Evolutionary conservation across 192 early-diverging fungal species (phyloP), one percentile per base, ranked within the genome.

Genomic region (Funneliformis geosporum): DNA sequence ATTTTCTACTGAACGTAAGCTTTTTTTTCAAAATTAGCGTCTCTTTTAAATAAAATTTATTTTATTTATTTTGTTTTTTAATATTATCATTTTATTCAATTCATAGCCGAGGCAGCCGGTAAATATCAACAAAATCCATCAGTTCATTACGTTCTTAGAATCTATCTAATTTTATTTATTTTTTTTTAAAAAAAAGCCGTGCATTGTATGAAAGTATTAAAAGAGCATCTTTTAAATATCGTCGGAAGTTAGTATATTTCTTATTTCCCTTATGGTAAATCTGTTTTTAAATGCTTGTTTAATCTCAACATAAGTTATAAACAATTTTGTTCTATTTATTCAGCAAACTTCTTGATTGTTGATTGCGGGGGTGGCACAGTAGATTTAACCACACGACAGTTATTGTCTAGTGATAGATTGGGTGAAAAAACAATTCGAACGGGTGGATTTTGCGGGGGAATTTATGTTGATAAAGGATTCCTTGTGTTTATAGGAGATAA

Each of bases 301-400:
- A 33, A 33, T 33, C 33, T 33, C 33, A 2, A 33, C 16, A 16
- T 2, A 50, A 55, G 21, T 4, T 50, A 55, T 55, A 16, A 55
- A 55, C 16, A 7, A 6, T 21, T 38, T 9, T 50, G 4, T 2
- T 16, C 8, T 75, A 38, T 60, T 59, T 75, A 1, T 12, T 33
- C 33, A 76, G 75, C 60, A 9, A 44, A 33, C 23, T 80, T 78
- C 40, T 42, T 80, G 27, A 59, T 80, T 39, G 66, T 69, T n/a
- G 80, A 81, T 42, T 74, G 73, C 38, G 80, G 80, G 38, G 80
- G 80, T 25, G 80, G 80, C 12, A 78, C 80, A 28, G 80, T 81
- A 8, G 80, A 81, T 39, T 50, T 85, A 79, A 85, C 82, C 27
- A 76, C 60, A 14, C 61, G 76, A 25, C 18, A 78, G 16, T 39